phyloP scores from a whole-genome alignment of 805 yeast genomes.

The Torulaspora quercuum region DNA sequence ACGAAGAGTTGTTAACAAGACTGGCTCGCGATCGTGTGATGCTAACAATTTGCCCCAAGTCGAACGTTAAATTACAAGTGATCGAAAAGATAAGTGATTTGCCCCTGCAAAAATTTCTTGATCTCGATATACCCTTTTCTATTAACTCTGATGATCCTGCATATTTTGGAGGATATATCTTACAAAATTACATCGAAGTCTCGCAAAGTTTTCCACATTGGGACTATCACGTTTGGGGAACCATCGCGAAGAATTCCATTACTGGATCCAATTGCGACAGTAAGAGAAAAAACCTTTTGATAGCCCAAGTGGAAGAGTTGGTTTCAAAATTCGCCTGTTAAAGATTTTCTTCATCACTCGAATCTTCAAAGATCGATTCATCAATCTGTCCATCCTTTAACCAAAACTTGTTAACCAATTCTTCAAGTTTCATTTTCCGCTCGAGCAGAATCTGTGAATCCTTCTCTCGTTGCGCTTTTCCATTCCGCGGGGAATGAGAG shows the following conservation, averaged over 20 bases:
- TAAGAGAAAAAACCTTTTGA: constrained; percentile 51
- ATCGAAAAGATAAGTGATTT: constrained; percentile 63
- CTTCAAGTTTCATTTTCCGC: constrained; percentile 13
- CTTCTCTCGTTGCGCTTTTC: neutral
- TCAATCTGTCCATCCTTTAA: constrained; percentile 25
- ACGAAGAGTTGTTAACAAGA: constrained; percentile 50
- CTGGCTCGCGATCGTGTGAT: constrained; percentile 54
- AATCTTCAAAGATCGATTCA: constrained; percentile 33
- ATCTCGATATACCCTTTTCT: constrained; percentile 63
- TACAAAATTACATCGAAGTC: constrained; percentile 69
- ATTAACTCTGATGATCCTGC: constrained; percentile 80
- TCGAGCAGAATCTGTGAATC: constrained; percentile 3
- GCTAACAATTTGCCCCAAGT: constrained; percentile 73
- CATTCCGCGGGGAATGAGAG: no score
- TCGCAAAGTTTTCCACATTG: constrained; percentile 61
- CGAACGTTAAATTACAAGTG: constrained; percentile 72
- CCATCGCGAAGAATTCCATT: constrained; percentile 62
- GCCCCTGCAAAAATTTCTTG: constrained; percentile 61
- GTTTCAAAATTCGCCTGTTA: constrained; percentile 39
- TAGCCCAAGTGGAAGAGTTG: constrained; percentile 42
- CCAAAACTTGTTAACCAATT: constrained; percentile 29
- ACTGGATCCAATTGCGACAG: constrained; percentile 69
- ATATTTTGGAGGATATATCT: constrained; percentile 79
- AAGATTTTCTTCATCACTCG: constrained; percentile 31
- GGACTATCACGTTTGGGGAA: constrained; percentile 55